Conservation (phyloP, 495 filamentous ascomycete species). For the Cetradonia linearis region DNA sequence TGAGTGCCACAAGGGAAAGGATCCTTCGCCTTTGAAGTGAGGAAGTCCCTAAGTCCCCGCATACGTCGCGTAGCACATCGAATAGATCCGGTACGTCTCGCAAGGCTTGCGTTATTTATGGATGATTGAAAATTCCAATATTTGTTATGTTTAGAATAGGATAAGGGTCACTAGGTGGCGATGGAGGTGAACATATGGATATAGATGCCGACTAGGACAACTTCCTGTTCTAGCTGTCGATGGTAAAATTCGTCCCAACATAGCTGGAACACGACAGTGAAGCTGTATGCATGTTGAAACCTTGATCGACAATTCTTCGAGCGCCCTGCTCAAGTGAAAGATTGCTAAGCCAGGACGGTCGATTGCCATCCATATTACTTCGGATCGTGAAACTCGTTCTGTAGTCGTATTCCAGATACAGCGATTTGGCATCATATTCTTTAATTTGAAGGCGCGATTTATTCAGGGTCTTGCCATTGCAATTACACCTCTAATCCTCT, state of each 20-base stretch:
- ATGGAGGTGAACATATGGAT: neutral
- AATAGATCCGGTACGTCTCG: neutral
- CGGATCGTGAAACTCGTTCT: neutral
- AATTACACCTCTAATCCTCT: slow-evolving; percentile 17
- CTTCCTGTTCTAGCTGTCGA: neutral
- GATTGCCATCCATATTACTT: neutral
- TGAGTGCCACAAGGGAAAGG: too few relatives aligned
- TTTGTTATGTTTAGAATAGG: too few relatives aligned
- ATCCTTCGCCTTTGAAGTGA: too few relatives aligned
- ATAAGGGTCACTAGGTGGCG: neutral
- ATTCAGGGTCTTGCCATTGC: slow-evolving; percentile 7
- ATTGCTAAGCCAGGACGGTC: neutral
- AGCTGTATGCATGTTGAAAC: neutral
- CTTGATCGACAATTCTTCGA: neutral
- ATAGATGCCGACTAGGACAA: neutral
- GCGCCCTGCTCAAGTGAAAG: neutral
- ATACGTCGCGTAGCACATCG: neutral
- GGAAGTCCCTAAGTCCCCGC: too few relatives aligned
- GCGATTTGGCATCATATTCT: neutral
- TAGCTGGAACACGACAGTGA: neutral
- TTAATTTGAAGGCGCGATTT: neutral
- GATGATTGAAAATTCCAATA: neutral
- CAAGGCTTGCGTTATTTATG: neutral
- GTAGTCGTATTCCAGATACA: neutral
- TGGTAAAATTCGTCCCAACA: neutral